Evolutionary conservation across 2,329 filamentous ascomycete genomes (phyloP).

Genomic region (Pyrenophora tritici-repentis): DNA sequence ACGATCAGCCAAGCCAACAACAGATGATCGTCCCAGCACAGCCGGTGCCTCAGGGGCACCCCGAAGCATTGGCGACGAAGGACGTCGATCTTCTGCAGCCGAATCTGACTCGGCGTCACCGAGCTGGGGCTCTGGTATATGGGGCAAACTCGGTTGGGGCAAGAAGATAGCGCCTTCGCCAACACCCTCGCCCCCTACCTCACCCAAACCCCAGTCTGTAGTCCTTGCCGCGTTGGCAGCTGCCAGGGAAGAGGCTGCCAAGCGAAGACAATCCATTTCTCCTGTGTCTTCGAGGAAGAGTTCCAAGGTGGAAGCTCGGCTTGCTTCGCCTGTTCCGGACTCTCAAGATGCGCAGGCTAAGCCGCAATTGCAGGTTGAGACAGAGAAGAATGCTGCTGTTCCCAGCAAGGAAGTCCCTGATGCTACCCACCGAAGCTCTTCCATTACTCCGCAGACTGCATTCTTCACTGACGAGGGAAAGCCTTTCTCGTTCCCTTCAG

Average conservation of each 20-base stretch:
- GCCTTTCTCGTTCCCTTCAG: slow-evolving; percentile 2
- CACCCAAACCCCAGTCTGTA: slow-evolving; percentile 12
- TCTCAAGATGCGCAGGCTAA: slow-evolving; percentile 3
- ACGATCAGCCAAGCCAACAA: background rate
- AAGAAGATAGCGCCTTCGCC: slow-evolving; percentile 31
- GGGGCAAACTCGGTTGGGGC: slow-evolving; percentile 42
- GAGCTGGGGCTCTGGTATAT: slow-evolving; percentile 33
- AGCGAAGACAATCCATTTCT: slow-evolving; percentile 3
- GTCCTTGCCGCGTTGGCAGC: slow-evolving; percentile 15
- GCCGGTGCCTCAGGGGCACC: slow-evolving; percentile 4
- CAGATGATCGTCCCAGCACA: slow-evolving; percentile 6
- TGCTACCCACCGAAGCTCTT: background rate
- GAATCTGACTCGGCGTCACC: slow-evolving; percentile 18
- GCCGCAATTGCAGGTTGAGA: slow-evolving; percentile 5
- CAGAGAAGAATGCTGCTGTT: background rate
- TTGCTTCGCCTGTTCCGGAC: background rate
- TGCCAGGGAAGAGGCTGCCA: slow-evolving; percentile 8
- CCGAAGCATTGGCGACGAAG: slow-evolving; percentile 6
- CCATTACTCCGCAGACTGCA: background rate
- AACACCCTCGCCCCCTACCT: slow-evolving; percentile 13
- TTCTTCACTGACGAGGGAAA: slow-evolving; percentile 12
- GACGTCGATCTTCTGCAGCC: slow-evolving; percentile 5
- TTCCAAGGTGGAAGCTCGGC: slow-evolving; percentile 4
- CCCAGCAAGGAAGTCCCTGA: background rate
- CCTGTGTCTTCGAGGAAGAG: slow-evolving; percentile 8